Evolutionary conservation across 306 rosid genomes (phyloP).

Genomic region (Hippophae tibetana): DNA sequence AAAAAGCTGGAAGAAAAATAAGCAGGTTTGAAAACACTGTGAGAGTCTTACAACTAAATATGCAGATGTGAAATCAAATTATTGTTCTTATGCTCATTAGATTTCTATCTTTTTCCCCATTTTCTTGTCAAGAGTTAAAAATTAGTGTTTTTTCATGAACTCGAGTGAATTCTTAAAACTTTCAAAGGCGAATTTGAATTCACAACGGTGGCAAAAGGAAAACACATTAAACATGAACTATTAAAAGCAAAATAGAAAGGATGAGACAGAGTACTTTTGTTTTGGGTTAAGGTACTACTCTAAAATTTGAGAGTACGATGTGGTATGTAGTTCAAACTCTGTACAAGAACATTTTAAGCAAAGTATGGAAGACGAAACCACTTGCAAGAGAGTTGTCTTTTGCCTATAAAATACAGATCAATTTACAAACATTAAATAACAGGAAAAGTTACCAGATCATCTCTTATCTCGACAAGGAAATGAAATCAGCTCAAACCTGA

Average conservation of each 20-base stretch:
- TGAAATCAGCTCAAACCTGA: conserved; percentile 1
- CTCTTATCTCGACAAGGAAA: conserved; percentile 1
- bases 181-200: background rate
- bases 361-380: background rate
- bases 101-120: no score
- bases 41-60: no score
- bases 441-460: conserved; percentile 12
- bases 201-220: background rate
- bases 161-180: background rate
- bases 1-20: no score
- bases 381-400: background rate
- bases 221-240: background rate
- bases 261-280: no score
- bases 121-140: no score
- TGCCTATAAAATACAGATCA: no score
- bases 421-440: background rate
- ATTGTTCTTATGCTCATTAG: no score
- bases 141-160: background rate
- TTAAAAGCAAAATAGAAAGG: background rate
- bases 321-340: no score
- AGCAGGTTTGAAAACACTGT: no score
- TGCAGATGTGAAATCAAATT: no score
- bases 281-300: no score
- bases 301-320: no score
- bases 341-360: background rate